These are phyloP conservation scores for Myxozyma monticola DNA, from an alignment of 805 yeast species.

Conservation along the genomic window DNA sequence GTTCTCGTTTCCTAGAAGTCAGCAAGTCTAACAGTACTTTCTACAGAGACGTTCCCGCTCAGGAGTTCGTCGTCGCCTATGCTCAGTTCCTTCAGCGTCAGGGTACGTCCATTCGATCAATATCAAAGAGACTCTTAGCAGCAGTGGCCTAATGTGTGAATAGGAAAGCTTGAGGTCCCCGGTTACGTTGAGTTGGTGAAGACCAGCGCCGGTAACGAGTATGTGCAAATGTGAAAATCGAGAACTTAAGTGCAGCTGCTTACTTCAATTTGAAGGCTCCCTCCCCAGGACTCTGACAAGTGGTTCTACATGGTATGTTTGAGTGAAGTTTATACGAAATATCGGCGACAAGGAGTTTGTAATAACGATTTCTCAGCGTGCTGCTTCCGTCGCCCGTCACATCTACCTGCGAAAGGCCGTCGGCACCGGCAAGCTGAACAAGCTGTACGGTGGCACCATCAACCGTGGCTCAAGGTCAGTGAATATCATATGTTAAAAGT, in stretches of 20 bases:
- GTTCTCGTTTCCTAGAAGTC: background rate
- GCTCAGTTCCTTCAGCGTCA: slow-evolving; percentile 99
- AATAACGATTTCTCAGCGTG: slow-evolving; percentile 61
- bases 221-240: slow-evolving; percentile 1
- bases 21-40: background rate
- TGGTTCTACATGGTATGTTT: slow-evolving; percentile 76
- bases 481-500: no score
- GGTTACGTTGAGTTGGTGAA: slow-evolving; percentile 99
- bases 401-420: slow-evolving; percentile 98
- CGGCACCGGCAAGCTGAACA: slow-evolving; percentile 99
- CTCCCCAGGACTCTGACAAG: slow-evolving; percentile 99
- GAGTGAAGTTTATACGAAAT: background rate
- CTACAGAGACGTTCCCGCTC: slow-evolving; percentile 99
- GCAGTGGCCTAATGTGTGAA: background rate
- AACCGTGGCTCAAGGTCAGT: slow-evolving; percentile 99
- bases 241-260: background rate
- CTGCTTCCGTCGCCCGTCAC: slow-evolving; percentile 99
- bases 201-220: slow-evolving; percentile 96
- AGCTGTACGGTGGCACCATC: slow-evolving; percentile 97
- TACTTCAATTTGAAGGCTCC: slow-evolving; percentile 49
- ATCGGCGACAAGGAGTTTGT: background rate
- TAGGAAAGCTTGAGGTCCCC: slow-evolving; percentile 91
- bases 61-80: slow-evolving; percentile 98
- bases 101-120: slow-evolving; percentile 49
- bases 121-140: no score